Evolutionary conservation across 257 asterid species (phyloP).

Genomic region (Solanum corneliomulleri): DNA sequence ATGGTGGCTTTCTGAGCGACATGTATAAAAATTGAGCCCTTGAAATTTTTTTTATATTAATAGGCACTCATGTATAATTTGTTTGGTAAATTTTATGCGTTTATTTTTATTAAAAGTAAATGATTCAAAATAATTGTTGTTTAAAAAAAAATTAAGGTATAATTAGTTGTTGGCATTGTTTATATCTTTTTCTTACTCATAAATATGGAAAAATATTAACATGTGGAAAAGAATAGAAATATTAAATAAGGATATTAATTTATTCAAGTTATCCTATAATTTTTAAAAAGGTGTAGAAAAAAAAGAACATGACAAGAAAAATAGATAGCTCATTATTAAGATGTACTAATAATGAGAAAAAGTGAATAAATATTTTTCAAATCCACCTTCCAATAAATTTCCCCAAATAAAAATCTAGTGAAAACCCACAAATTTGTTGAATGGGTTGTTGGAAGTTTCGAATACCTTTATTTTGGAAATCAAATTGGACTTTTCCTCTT

Average conservation of each 20-base stretch:
- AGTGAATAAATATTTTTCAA: not conserved
- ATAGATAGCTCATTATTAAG: not conserved
- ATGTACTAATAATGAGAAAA: not conserved
- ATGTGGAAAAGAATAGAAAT: not conserved
- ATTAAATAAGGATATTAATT: not conserved
- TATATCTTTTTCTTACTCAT: not conserved
- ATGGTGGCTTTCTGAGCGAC: not conserved
- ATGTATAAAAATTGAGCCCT: not conserved
- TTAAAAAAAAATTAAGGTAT: not conserved
- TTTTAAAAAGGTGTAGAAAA: no score
- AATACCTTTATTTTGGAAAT: not conserved
- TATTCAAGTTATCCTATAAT: not conserved
- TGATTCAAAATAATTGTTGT: not conserved
- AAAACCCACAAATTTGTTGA: not conserved
- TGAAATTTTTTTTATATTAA: not conserved
- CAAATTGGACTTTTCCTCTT: not conserved
- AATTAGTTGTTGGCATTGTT: not conserved
- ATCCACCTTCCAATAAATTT: constrained; percentile 2
- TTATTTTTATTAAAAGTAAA: not conserved
- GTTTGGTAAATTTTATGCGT: not conserved
- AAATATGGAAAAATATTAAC: not conserved
- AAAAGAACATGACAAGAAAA: not conserved
- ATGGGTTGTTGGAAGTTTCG: not conserved
- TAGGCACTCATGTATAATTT: not conserved
- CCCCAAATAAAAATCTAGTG: not conserved